Base-by-base conservation (phyloP, 805 yeast species). In the Kuraishia piskuri region DNA sequence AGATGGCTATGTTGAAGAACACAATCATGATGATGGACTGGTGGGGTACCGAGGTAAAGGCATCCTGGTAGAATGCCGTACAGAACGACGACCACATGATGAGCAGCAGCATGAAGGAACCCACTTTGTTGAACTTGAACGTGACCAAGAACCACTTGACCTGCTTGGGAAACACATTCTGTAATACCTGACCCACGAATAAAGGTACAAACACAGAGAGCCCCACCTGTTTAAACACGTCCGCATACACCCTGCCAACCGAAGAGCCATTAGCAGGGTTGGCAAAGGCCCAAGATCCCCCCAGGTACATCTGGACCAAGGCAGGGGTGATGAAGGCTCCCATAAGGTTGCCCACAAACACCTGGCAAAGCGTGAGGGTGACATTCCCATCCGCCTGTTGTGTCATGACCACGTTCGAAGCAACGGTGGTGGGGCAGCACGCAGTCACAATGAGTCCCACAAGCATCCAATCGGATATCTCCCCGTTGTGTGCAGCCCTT, bases 351-450 rank as follows among this genome's bases (percentile, higher is more conserved):
- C 96, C 97, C 36, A 90, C 76, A 55, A 90, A 82, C 9, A 90
- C 96, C 66, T 89, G 96, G 65, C 95, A 85, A 7, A 89, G 71
- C 21, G 96, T 84, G 52, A 90, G 69, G 20, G 86, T 69, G 58
- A 81, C 92, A 67, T 90, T 88, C 6, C 96, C 97, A 59, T 85
- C 83, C 0, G 97, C 96, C 55, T 79, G 79, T 52, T 83, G 77
- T 5, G 97, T 90, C 96, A 90, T 90, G 25, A 90, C 91, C 31
- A 90, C 96, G 64, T 90, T 90, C 1, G 96, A 90, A 0, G 91
- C 82, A 20, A 90, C 96, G 0, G 97, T 90, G 9, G 97, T 90
- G 24, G 97, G 97, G 66, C 95, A 88, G 12, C 92, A 79, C 26
- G 88, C 88, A 1, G 96, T 87, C 49, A 89, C 86, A 21, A 90